These are phyloP conservation scores for Mycena haematopus DNA, from an alignment of 768 basidiomycete genomes.

Conservation along the genomic window DNA sequence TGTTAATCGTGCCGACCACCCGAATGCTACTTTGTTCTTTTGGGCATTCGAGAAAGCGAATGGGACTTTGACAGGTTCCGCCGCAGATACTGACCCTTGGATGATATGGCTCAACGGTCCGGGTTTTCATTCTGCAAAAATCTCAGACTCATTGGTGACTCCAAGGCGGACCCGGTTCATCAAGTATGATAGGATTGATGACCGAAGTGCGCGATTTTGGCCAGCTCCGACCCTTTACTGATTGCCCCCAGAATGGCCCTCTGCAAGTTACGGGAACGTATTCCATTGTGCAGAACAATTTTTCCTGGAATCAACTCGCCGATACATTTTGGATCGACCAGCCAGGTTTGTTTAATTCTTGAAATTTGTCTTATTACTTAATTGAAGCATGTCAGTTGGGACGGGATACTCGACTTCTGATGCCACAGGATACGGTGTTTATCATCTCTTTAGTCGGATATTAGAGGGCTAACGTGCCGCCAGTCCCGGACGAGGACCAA, in stretches of 20 bases:
- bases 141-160: not conserved
- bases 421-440: slow-evolving; percentile 60
- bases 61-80: slow-evolving; percentile 57
- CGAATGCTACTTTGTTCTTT: slow-evolving; percentile 71
- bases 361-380: not conserved
- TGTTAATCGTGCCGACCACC: slow-evolving; percentile 62
- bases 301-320: slow-evolving; percentile 65
- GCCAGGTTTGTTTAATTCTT: slow-evolving; percentile 51
- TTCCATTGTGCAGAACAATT: slow-evolving; percentile 53
- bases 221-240: not conserved
- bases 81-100: slow-evolving; percentile 57
- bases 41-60: slow-evolving; percentile 63
- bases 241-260: slow-evolving; percentile 63
- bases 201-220: slow-evolving; percentile 55
- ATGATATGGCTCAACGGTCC: slow-evolving; percentile 77
- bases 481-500: slow-evolving; percentile 67
- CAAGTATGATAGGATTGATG: slow-evolving; percentile 67
- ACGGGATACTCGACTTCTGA: slow-evolving; percentile 71
- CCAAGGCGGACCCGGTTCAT: slow-evolving; percentile 63
- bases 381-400: slow-evolving; percentile 37
- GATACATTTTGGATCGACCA: slow-evolving; percentile 80
- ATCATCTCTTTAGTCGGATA: not conserved
- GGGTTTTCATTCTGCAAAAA: slow-evolving; percentile 23
- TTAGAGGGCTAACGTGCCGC: slow-evolving; percentile 1
- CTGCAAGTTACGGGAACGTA: slow-evolving; percentile 61